Evolutionary conservation across 306 rosid genomes (phyloP).

Genomic region (Pachyrhizus erosus): DNA sequence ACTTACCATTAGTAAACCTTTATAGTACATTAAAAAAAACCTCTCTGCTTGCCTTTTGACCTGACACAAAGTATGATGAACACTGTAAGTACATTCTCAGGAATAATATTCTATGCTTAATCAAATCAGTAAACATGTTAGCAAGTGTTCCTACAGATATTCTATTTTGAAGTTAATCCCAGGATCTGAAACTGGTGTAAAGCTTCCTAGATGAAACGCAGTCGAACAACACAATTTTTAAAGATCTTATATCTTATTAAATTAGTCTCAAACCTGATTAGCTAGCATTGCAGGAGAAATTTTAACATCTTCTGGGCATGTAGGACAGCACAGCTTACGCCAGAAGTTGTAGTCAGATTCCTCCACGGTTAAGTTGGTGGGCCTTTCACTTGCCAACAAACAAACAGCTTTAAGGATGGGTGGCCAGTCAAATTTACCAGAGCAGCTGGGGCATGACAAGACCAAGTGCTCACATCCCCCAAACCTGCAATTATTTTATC

Average conservation of each 20-base stretch:
- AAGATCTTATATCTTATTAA: not conserved
- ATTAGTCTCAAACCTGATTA: slow-evolving; percentile 66
- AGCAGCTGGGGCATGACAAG: slow-evolving; percentile 93
- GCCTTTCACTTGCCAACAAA: slow-evolving; percentile 44
- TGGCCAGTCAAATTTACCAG: slow-evolving; percentile 72
- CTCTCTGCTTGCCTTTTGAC: slow-evolving; percentile 85
- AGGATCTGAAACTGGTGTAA: slow-evolving; percentile 21
- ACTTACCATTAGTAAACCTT: slow-evolving; percentile 76
- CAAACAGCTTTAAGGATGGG: slow-evolving; percentile 65
- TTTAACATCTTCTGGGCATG: slow-evolving; percentile 76
- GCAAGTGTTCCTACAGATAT: not conserved
- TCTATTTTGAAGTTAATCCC: slow-evolving; percentile 1
- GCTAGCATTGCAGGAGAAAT: slow-evolving; percentile 80
- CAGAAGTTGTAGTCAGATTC: slow-evolving; percentile 65
- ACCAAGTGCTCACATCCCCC: too few species aligned
- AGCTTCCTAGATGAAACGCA: slow-evolving; percentile 33
- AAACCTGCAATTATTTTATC: too few species aligned
- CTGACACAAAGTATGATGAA: slow-evolving; percentile 48
- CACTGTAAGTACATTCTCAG: slow-evolving; percentile 23
- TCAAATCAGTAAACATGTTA: slow-evolving; percentile 27
- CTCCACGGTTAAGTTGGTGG: slow-evolving; percentile 47
- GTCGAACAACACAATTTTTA: not conserved
- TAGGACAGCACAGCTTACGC: slow-evolving; percentile 69
- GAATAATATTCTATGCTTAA: slow-evolving; percentile 28
- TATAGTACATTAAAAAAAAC: slow-evolving; percentile 76